phyloP scores from a whole-genome alignment of 2,329 filamentous ascomycete species.

The Pestalotiopsis sp. region DNA sequence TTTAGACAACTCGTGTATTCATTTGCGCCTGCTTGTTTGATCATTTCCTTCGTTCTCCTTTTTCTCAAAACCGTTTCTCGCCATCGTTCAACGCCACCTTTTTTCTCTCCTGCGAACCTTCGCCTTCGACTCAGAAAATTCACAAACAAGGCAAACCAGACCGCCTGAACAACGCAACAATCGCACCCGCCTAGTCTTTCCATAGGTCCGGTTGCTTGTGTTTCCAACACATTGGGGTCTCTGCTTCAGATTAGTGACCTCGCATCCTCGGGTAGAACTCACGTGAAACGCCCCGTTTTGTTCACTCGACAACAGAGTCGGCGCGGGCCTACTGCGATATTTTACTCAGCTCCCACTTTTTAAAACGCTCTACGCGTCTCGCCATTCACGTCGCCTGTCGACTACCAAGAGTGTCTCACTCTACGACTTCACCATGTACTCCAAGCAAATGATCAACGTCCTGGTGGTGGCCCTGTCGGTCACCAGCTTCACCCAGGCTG shows the following conservation, averaged over 20 bases:
- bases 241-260: constrained; percentile 14
- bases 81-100: neutral
- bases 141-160: neutral
- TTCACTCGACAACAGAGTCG: neutral
- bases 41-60: neutral
- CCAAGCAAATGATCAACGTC: constrained; percentile 46
- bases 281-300: constrained; percentile 2
- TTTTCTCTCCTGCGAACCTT: neutral
- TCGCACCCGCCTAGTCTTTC: neutral
- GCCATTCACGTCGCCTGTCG: constrained; percentile 12
- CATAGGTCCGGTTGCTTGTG: constrained; percentile 1
- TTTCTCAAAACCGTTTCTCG: constrained; percentile 5
- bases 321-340: constrained; percentile 3
- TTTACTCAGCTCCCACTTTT: neutral
- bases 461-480: constrained; percentile 53
- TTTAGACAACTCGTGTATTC: neutral
- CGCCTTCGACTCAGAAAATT: neutral
- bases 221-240: constrained; percentile 12
- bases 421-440: constrained; percentile 45
- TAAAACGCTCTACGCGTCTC: neutral
- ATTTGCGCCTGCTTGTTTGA: neutral
- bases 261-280: neutral
- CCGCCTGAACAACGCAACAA: neutral
- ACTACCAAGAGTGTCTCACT: constrained; percentile 11
- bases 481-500: constrained; percentile 47